Conservation (phyloP, 2,329 filamentous ascomycete genomes). For the Aureobasidium pullulans region DNA sequence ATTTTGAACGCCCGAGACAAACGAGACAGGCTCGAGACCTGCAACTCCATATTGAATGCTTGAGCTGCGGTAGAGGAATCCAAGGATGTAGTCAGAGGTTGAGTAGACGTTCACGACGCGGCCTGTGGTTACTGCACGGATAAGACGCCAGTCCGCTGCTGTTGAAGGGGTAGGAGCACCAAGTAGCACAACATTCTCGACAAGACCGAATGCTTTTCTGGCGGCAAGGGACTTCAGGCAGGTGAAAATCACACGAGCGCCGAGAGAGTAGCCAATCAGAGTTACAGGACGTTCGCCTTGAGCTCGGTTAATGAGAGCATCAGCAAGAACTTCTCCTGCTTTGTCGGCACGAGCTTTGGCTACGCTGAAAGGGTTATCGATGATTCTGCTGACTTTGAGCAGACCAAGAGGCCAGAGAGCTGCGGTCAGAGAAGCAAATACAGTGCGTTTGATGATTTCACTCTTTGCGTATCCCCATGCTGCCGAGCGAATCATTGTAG, state of each 20-base stretch:
- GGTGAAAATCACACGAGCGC: constrained; percentile 61
- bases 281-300: constrained; percentile 35
- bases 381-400: constrained; percentile 36
- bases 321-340: constrained; percentile 33
- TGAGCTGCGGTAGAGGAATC: constrained; percentile 77
- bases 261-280: constrained; percentile 33
- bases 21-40: constrained; percentile 65
- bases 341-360: constrained; percentile 31
- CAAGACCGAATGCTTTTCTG: constrained; percentile 70
- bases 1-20: constrained; percentile 58
- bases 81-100: constrained; percentile 78
- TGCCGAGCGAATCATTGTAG: constrained; percentile 66
- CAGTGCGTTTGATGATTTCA: constrained; percentile 61
- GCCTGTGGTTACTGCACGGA: constrained; percentile 72
- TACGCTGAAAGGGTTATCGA: constrained; percentile 35
- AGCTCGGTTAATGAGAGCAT: constrained; percentile 34
- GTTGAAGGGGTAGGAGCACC: constrained; percentile 72
- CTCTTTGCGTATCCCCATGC: constrained; percentile 72
- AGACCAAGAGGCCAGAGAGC: constrained; percentile 43
- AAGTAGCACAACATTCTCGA: constrained; percentile 78
- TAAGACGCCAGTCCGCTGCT: constrained; percentile 63
- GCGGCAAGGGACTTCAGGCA: constrained; percentile 72
- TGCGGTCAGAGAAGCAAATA: constrained; percentile 40
- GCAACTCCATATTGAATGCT: constrained; percentile 77
- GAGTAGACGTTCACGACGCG: constrained; percentile 84